Evolutionary conservation across 2,329 filamentous ascomycete species (phyloP), one percentile per base, ranked within the genome.

Genomic region (Fusarium veterinarium): DNA sequence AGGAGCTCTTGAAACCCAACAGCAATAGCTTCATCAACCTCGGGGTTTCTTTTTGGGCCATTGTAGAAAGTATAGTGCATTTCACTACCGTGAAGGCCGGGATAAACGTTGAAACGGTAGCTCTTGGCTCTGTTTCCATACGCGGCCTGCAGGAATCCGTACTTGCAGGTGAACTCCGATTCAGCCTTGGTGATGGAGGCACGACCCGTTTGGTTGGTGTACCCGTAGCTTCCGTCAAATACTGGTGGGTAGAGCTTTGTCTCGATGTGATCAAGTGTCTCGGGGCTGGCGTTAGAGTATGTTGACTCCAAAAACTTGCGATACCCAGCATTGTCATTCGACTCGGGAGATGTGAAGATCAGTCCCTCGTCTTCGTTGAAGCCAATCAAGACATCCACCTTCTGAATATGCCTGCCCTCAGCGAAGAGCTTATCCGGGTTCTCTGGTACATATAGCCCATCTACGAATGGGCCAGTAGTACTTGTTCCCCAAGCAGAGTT

Each of bases 331-430:
- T 57, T n/a, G 8, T 35, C 40, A 23, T 20, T 35, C 19, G 38
- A 11, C 38, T 57, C 53, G 1, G 40, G 53, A 16, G 30, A 57
- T 8, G 23, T 57, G n/a, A 57, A 45, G n/a, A 45, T 35, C n/a
- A 57, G 19, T 2, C 53, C 53, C 23, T 57, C 53, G 11, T 45
- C 53, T 31, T 57, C n/a, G 12, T 45, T 57, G n/a, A 45, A 57
- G 7, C 53, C 53, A 20, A 45, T 28, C 53, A 45, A 35, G 5
- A 57, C 10, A 33, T 57, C 30, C 0, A 57, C 30, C n/a, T 28
- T 6, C 14, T 57, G 8, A 7, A 44, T 19, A n/a, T 45, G 30
- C 12, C n/a, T 45, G 3, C 40, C 30, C 12, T 57, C 53, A 6
- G 12, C 12, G 17, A 57, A 45, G 8, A 57, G 40, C 30, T 45